Base-by-base conservation (phyloP, 2,329 filamentous ascomycete species). In the Aspergillus sp. region DNA sequence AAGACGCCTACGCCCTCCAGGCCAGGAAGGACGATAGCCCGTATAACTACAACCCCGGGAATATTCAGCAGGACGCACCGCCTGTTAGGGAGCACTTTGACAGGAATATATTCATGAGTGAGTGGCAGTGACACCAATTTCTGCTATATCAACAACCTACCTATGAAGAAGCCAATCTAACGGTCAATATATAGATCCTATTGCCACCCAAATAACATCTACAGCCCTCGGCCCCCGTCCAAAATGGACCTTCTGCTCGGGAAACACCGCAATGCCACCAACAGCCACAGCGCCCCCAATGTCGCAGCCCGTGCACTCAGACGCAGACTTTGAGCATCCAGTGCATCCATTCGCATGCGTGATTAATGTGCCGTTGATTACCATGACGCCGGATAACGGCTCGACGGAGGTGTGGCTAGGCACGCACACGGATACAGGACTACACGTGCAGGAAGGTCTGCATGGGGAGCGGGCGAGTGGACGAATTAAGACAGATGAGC, bases 401-500 rank as follows among this genome's bases (percentile, higher is more conserved):
- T 73, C 75, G 1, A 83, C 80, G 0, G 80, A 83, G 64, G 66
- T 83, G 15, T 83, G 81, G 80, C 72, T 78, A 0, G 80, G 80
- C 1, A 79, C 75, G 0, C 81, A 83, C 61, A 58, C 66, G n/a
- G 74, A 75, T 19, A 75, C 73, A 15, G 42, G 22, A 4, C 33
- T 20, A 17, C 39, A 51, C 6, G 24, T 51, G 22, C 22, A 42
- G 1, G 49, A 51, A 5, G 5, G 11, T 11, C 39, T 33, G 15
- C 20, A 33, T 40, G 15, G 5, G 11, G 22, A 51, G 9, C 27
- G 27, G 27, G 27, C 27, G 27, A 30, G 27, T 17, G 20, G 42
- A 72, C 5, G 20, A 6, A 17, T 51, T 3, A 42, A 20, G 22
- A 39, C 13, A 15, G 24, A 44, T 3, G 9, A 34, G 7, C 49